Conservation (phyloP, 1,284 basidiomycete species). For the Irpex sp. region DNA sequence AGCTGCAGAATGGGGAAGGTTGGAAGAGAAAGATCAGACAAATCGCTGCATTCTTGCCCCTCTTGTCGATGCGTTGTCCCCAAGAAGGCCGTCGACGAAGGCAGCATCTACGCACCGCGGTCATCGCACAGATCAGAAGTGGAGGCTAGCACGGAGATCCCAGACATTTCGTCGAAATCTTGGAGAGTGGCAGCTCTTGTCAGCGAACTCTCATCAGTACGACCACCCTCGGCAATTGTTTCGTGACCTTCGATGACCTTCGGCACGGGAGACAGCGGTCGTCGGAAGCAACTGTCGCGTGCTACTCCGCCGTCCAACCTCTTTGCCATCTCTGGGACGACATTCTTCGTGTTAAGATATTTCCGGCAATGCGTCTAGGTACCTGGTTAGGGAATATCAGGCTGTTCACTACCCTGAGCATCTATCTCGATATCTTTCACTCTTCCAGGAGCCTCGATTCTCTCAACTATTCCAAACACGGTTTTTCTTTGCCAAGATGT, state of each 20-base stretch:
- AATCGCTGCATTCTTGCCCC: neutral
- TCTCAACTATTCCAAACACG: no score
- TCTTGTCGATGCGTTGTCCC: neutral
- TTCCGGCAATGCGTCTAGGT: neutral
- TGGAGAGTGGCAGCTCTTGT: no score
- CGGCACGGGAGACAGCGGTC: neutral
- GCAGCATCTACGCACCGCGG: neutral
- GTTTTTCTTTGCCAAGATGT: no score
- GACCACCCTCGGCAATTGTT: neutral
- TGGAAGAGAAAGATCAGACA: neutral
- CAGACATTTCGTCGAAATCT: neutral
- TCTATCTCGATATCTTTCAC: neutral
- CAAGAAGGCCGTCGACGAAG: neutral
- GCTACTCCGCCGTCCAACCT: neutral
- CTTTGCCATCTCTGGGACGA: neutral
- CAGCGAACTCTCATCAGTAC: neutral
- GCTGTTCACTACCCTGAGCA: neutral
- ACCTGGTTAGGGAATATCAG: neutral
- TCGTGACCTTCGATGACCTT: neutral
- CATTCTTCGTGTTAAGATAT: constrained; percentile 1
- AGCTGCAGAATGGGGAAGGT: neutral
- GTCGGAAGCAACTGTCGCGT: neutral
- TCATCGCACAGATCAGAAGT: neutral
- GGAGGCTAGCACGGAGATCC: neutral
- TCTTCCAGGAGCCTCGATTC: neutral